Percentiles rank a stretch among this genome's conserved stretches.
Evolutionary conservation across 2,329 filamentous ascomycete species (phyloP).

Genomic region (Phaeosphaeriaceae sp.): DNA sequence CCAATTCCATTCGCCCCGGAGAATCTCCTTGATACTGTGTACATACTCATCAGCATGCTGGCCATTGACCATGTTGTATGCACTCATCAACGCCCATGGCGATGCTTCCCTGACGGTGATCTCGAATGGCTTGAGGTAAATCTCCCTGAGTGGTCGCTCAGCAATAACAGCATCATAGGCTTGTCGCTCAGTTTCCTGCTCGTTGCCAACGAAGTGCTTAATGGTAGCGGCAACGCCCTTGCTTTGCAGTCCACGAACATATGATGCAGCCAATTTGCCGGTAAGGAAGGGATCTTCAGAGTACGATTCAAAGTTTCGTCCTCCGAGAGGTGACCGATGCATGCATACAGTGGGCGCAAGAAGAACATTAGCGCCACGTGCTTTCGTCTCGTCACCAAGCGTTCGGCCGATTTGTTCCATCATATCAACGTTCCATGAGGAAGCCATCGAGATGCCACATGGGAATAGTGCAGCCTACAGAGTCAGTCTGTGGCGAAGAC

Average conservation of each 20-base stretch:
- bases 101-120: slow-evolving; percentile 72
- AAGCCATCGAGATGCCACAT: slow-evolving; percentile 78
- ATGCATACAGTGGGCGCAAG: slow-evolving; percentile 82
- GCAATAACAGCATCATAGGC: slow-evolving; percentile 70
- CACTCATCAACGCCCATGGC: slow-evolving; percentile 73
- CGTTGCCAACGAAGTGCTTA: slow-evolving; percentile 80
- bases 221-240: slow-evolving; percentile 78
- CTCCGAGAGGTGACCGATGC: slow-evolving; percentile 82
- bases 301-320: slow-evolving; percentile 86
- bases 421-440: slow-evolving; percentile 78
- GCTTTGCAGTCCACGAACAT: slow-evolving; percentile 75
- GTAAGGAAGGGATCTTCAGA: slow-evolving; percentile 82
- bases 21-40: slow-evolving; percentile 52
- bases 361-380: slow-evolving; percentile 75
- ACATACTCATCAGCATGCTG: slow-evolving; percentile 51
- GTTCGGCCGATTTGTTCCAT: slow-evolving; percentile 73
- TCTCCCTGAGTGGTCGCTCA: slow-evolving; percentile 70
- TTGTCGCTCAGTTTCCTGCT: slow-evolving; percentile 73
- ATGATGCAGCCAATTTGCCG: slow-evolving; percentile 74
- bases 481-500: slow-evolving; percentile 15
- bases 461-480: slow-evolving; percentile 76
- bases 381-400: slow-evolving; percentile 74
- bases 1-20: slow-evolving; percentile 51
- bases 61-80: slow-evolving; percentile 73
- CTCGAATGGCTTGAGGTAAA: slow-evolving; percentile 78